Percentiles rank a stretch among this genome's conserved stretches.
Evolutionary conservation across 306 rosid genomes (phyloP).

Genomic region (Urtica urens): DNA sequence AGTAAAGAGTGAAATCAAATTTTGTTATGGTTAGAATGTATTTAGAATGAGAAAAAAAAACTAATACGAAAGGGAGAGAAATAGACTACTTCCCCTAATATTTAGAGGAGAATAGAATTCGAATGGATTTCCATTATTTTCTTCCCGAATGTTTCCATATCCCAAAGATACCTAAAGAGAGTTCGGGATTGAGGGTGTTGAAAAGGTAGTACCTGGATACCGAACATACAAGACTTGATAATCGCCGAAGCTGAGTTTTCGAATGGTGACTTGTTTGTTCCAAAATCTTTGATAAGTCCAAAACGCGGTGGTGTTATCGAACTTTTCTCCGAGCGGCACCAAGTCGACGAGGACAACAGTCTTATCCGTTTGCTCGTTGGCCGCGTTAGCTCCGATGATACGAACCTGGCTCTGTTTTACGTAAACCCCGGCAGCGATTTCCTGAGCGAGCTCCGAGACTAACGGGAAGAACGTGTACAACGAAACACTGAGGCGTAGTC

Average conservation of each 20-base stretch:
- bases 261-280: constrained; percentile 62
- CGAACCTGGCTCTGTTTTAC: constrained; percentile 79
- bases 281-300: constrained; percentile 70
- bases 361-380: constrained; percentile 61
- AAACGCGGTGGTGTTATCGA: constrained; percentile 64
- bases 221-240: constrained; percentile 80
- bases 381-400: constrained; percentile 78
- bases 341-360: constrained; percentile 62
- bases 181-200: constrained; percentile 1
- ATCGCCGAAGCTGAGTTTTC: constrained; percentile 64
- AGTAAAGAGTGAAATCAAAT: too few species aligned
- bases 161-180: background rate
- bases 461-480: constrained; percentile 81
- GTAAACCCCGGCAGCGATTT: constrained; percentile 48
- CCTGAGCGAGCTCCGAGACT: constrained; percentile 69
- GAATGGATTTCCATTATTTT: too few species aligned
- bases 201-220: constrained; percentile 74
- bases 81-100: too few species aligned
- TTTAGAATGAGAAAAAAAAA: too few species aligned
- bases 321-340: constrained; percentile 59
- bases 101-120: too few species aligned
- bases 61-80: too few species aligned
- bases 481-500: constrained; percentile 59
- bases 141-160: too few species aligned
- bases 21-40: too few species aligned